These are phyloP conservation scores for Termitomyces sp. DNA, from an alignment of 768 basidiomycete genomes.

Conservation along the genomic window DNA sequence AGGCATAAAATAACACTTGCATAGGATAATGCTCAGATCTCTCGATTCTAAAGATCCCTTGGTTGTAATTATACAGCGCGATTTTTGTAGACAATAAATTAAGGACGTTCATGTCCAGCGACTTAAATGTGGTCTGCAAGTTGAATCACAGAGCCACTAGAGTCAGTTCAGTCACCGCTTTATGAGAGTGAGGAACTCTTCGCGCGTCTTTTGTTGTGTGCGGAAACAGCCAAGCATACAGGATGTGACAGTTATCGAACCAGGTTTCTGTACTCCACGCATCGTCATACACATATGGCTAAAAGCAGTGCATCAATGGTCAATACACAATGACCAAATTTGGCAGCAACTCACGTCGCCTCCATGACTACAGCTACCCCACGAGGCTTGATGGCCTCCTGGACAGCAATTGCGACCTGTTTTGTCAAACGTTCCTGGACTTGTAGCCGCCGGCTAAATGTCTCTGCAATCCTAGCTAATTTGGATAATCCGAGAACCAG, in stretches of 20 bases:
- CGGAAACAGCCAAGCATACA: constrained; percentile 99
- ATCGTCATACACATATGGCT: constrained; percentile 99
- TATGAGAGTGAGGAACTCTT: constrained; percentile 90
- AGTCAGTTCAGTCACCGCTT: constrained; percentile 28
- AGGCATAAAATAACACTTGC: background rate
- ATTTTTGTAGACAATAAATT: background rate
- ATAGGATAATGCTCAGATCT: background rate
- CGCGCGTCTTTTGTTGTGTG: constrained; percentile 96
- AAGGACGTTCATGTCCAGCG: constrained; percentile 14
- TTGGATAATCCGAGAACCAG: constrained; percentile 94
- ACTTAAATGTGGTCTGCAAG: constrained; percentile 11
- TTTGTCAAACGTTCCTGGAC: constrained; percentile 97
- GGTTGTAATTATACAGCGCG: background rate
- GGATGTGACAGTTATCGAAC: constrained; percentile 89
- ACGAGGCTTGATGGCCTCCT: constrained; percentile 95
- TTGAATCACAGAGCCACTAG: constrained; percentile 12
- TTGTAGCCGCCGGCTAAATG: constrained; percentile 91
- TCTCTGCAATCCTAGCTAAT: constrained; percentile 94
- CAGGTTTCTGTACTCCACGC: constrained; percentile 99
- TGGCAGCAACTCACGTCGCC: constrained; percentile 68
- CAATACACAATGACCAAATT: background rate
- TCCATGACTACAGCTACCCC: constrained; percentile 99
- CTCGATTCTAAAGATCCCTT: background rate
- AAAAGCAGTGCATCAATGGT: constrained; percentile 3
- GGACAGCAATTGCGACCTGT: constrained; percentile 96